A percentile compares a stretch with the other conserved stretches of the same genome.
These are phyloP conservation scores for Cercospora sojina DNA, from an alignment of 2,329 filamentous ascomycete species.

Conservation along the genomic window DNA sequence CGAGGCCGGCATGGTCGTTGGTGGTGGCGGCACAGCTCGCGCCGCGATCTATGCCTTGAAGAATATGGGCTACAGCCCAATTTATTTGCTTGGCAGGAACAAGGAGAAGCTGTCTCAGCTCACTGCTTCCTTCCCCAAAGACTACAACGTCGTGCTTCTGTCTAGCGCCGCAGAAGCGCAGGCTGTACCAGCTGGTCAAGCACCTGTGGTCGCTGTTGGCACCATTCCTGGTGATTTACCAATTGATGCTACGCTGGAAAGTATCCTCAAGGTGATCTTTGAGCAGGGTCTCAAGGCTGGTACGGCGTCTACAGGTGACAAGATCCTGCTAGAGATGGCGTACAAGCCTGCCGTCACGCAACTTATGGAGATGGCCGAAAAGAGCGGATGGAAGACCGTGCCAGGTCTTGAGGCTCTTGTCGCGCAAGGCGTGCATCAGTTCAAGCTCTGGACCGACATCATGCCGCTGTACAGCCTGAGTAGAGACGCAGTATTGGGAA, in stretches of 20 bases:
- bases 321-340: constrained; percentile 87
- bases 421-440: constrained; percentile 78
- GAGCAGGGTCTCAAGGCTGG: constrained; percentile 47
- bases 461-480: constrained; percentile 69
- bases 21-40: constrained; percentile 86
- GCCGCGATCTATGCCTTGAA: constrained; percentile 88
- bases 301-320: constrained; percentile 44
- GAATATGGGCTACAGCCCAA: constrained; percentile 76
- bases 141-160: constrained; percentile 70
- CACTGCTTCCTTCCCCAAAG: constrained; percentile 67
- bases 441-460: constrained; percentile 79
- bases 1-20: constrained; percentile 74
- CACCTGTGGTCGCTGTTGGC: constrained; percentile 74
- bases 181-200: constrained; percentile 47
- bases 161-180: constrained; percentile 52
- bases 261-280: constrained; percentile 60
- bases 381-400: constrained; percentile 77
- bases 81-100: constrained; percentile 83
- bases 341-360: constrained; percentile 85
- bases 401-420: constrained; percentile 86
- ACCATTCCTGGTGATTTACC: constrained; percentile 88
- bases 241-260: constrained; percentile 69
- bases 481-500: constrained; percentile 49
- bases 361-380: constrained; percentile 78
- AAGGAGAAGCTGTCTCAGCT: constrained; percentile 66